phyloP scores from a whole-genome alignment of 2,329 filamentous ascomycete species.

The Neonectria sp. region DNA sequence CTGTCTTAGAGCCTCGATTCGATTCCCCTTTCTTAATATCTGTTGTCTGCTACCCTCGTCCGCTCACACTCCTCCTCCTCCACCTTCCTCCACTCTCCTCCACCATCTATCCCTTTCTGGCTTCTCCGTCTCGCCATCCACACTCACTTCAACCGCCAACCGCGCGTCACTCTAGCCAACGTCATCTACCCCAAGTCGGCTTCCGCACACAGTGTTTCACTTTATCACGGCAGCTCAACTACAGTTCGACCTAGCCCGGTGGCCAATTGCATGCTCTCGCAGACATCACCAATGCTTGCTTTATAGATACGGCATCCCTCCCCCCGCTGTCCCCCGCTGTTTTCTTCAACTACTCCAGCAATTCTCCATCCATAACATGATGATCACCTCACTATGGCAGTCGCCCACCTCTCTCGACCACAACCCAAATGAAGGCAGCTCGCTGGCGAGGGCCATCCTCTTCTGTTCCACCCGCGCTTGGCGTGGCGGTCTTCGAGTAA shows the following conservation, averaged over 20 bases:
- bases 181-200: background rate
- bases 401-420: slow-evolving; percentile 43
- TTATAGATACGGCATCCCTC: background rate
- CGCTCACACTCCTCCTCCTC: background rate
- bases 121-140: background rate
- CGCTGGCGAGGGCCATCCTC: slow-evolving; percentile 50
- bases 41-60: background rate
- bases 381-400: slow-evolving; percentile 45
- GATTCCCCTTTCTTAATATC: background rate
- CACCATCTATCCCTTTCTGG: slow-evolving; percentile 4
- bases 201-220: slow-evolving; percentile 7
- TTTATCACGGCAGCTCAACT: background rate
- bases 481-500: slow-evolving; percentile 52
- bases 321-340: background rate
- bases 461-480: slow-evolving; percentile 60
- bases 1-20: background rate
- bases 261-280: background rate
- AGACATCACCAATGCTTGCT: background rate
- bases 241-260: background rate
- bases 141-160: slow-evolving; percentile 1
- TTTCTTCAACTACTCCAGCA: background rate
- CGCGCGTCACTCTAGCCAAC: slow-evolving; percentile 5
- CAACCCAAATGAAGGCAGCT: slow-evolving; percentile 40
- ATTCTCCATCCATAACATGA: slow-evolving; percentile 24
- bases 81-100: background rate